Conservation (phyloP, 2,329 filamentous ascomycete species). For the Hypoxylon sp. region DNA sequence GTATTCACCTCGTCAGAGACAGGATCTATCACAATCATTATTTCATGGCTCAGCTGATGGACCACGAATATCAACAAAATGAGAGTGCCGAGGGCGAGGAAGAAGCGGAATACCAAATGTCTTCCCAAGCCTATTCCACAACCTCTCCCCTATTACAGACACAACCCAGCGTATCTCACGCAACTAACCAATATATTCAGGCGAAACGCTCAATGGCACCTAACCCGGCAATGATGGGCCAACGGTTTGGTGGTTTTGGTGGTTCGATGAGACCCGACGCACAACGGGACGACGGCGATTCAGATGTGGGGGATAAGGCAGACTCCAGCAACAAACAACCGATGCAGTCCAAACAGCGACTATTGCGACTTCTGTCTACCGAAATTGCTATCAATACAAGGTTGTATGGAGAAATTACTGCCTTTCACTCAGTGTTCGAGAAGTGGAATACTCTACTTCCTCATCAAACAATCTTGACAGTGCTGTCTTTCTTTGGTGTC, state of each 20-base stretch:
- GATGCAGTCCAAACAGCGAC: conserved; percentile 62
- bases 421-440: conserved; percentile 64
- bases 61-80: conserved; percentile 48
- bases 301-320: conserved; percentile 30
- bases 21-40: conserved; percentile 58
- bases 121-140: neutral
- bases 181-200: neutral
- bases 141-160: too few relatives aligned
- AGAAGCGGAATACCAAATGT: conserved; percentile 54
- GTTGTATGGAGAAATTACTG: conserved; percentile 62
- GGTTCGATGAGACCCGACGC: neutral
- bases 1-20: conserved; percentile 54
- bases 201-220: neutral
- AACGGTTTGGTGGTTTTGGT: neutral
- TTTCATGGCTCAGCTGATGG: conserved; percentile 63
- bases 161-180: neutral
- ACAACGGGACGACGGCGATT: conserved; percentile 16
- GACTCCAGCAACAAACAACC: conserved; percentile 52
- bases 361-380: conserved; percentile 64
- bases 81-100: conserved; percentile 56
- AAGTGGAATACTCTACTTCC: conserved; percentile 62
- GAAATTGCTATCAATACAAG: conserved; percentile 63
- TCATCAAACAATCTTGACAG: conserved; percentile 70
- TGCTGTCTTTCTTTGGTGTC: conserved; percentile 72
- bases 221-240: neutral